Percentiles rank a stretch among this genome's conserved stretches.
phyloP scores from a whole-genome alignment of 2,329 filamentous ascomycete genomes.

The Monilinia fructicola region DNA sequence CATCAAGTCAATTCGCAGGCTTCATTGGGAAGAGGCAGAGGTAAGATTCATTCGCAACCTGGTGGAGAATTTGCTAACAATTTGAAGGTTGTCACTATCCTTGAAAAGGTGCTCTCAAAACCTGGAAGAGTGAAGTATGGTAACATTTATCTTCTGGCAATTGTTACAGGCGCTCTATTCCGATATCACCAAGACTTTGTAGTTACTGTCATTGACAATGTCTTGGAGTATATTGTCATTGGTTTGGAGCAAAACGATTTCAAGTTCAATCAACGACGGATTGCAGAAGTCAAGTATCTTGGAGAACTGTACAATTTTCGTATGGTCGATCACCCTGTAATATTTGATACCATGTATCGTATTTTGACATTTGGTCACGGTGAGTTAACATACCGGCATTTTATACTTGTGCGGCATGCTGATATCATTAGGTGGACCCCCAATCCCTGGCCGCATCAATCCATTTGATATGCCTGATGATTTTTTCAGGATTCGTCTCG shows the following conservation, averaged over 20 bases:
- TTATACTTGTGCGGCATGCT: constrained; percentile 18
- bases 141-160: constrained; percentile 90
- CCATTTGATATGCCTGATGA: constrained; percentile 86
- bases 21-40: constrained; percentile 96
- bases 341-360: constrained; percentile 94
- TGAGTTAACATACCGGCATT: constrained; percentile 25
- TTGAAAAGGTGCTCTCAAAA: constrained; percentile 88
- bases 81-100: constrained; percentile 40
- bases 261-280: constrained; percentile 90
- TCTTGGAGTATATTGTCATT: constrained; percentile 83
- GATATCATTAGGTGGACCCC: constrained; percentile 64
- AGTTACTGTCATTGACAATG: constrained; percentile 85
- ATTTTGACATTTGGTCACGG: constrained; percentile 88
- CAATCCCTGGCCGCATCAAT: constrained; percentile 73
- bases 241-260: constrained; percentile 96
- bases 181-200: constrained; percentile 91
- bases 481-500: constrained; percentile 90
- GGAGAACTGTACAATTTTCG: constrained; percentile 97
- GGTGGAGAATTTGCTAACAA: constrained; percentile 17
- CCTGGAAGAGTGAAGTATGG: constrained; percentile 97
- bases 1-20: constrained; percentile 87
- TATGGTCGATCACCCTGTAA: constrained; percentile 90
- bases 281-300: constrained; percentile 94
- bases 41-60: constrained; percentile 44
- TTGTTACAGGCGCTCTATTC: constrained; percentile 83